These are phyloP conservation scores for Kodamaea fungicola DNA, from an alignment of 1,139 yeast species.

Conservation along the genomic window DNA sequence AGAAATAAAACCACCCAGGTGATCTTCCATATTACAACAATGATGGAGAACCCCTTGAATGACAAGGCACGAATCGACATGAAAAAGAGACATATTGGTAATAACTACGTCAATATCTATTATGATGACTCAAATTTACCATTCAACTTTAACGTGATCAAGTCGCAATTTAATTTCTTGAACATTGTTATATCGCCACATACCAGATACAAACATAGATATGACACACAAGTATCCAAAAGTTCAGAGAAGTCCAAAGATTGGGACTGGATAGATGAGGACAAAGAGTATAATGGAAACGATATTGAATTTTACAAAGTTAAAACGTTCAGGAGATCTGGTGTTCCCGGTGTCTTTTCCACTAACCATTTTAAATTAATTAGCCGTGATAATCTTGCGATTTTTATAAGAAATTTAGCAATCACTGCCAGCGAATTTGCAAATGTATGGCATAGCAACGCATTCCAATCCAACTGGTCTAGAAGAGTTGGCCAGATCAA, in stretches of 20 bases:
- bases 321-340: conserved; percentile 59
- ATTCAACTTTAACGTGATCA: conserved; percentile 68
- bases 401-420: conserved; percentile 64
- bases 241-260: background rate
- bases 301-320: conserved; percentile 47
- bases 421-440: conserved; percentile 72
- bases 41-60: conserved; percentile 52
- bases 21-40: conserved; percentile 73
- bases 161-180: conserved; percentile 79
- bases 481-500: conserved; percentile 59
- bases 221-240: background rate
- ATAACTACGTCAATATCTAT: conserved; percentile 75
- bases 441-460: conserved; percentile 64
- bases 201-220: conserved; percentile 14
- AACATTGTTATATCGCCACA: conserved; percentile 77
- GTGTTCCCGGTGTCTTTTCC: conserved; percentile 74
- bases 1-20: conserved; percentile 67
- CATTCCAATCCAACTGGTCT: conserved; percentile 62
- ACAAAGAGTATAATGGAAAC: conserved; percentile 3
- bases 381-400: conserved; percentile 55
- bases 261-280: conserved; percentile 7
- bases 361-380: conserved; percentile 73
- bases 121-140: conserved; percentile 69
- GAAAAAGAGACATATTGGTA: conserved; percentile 85
- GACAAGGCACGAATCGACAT: conserved; percentile 43